Base-by-base conservation (phyloP, 192 early-diverging fungal species). In the Coemansia sp. region DNA sequence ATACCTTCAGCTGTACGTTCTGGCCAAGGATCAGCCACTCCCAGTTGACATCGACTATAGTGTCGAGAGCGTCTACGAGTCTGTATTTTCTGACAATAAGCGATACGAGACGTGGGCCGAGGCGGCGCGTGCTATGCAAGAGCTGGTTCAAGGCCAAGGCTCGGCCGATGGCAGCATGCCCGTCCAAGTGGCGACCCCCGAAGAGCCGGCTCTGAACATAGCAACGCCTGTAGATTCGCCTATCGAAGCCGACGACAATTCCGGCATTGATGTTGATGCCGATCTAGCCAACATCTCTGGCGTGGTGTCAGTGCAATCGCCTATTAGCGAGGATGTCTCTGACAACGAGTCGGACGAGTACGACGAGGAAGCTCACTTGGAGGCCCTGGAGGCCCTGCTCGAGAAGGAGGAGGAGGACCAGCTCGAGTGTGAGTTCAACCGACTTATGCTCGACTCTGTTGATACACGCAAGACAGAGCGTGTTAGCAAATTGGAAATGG, bases 21-120 rank as follows among this genome's bases (percentile, higher is more conserved):
- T 92, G 19, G 86, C 91, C 34, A 99, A 99, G 84, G 76, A 86
- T 32, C 87, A 85, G 48, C 75, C 74, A 61, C 77, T 89, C 31
- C 92, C 96, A 10, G 89, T 95, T 65, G 97, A 99, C 42, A 87
- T 95, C 2, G 92, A 94, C 46, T 99, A 96, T 69, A 86, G 90
- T 72, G 76, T 99, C 4, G 84, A 89, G 50, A 91, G 90, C 61
- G 88, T 91, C 13, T 88, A 90, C n/a, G 94, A 94, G 58, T 63
- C 84, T 19, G 73, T 72, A 24, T 76, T 93, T 22, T 89, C 94
- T 15, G 86, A 88, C 2, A 59, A 88, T 46, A 51, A 67, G 19
- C 76, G 91, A 15, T 87, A 84, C 45, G 80, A 83, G 50, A 86
- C 76, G 6, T 98, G 81, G 81, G 60, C 90, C 62, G 96, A 96